Evolutionary conservation across 2,329 filamentous ascomycete genomes (phyloP).

Genomic region (Stagonosporopsis vannaccii): DNA sequence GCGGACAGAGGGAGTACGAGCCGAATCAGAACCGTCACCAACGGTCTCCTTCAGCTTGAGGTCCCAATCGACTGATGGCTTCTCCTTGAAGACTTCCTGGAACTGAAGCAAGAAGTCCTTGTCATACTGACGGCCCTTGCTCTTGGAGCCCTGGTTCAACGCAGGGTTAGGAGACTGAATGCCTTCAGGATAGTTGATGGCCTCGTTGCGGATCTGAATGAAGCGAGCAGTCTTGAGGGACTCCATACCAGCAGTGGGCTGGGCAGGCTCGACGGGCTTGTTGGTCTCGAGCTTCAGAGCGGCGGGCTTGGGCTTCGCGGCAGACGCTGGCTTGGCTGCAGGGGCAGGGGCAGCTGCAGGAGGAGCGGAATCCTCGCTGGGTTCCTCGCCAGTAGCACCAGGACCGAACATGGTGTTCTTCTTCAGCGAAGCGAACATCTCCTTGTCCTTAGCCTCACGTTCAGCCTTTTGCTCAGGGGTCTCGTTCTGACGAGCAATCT

Average conservation of each 20-base stretch:
- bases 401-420: constrained; percentile 58
- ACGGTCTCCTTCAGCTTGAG: constrained; percentile 84
- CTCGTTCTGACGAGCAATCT: constrained; percentile 53
- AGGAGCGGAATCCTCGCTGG: constrained; percentile 43
- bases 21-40: constrained; percentile 77
- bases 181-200: constrained; percentile 79
- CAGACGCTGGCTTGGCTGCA: constrained; percentile 52
- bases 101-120: constrained; percentile 96
- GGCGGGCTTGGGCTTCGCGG: constrained; percentile 80
- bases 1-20: constrained; percentile 67
- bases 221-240: constrained; percentile 91
- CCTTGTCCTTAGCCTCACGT: constrained; percentile 41
- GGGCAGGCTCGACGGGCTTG: constrained; percentile 86
- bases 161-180: constrained; percentile 92
- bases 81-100: constrained; percentile 94
- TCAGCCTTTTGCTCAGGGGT: constrained; percentile 54
- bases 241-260: constrained; percentile 92
- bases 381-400: constrained; percentile 46
- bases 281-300: constrained; percentile 88
- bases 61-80: constrained; percentile 93
- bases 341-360: constrained; percentile 55
- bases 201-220: constrained; percentile 76
- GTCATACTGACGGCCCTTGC: constrained; percentile 90
- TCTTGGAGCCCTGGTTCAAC: constrained; percentile 83
- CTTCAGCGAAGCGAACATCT: constrained; percentile 57